A percentile compares a stretch with the other conserved stretches of the same genome.
These are phyloP conservation scores for Colletotrichum musae DNA, from an alignment of 2,329 filamentous ascomycete genomes.

Conservation along the genomic window DNA sequence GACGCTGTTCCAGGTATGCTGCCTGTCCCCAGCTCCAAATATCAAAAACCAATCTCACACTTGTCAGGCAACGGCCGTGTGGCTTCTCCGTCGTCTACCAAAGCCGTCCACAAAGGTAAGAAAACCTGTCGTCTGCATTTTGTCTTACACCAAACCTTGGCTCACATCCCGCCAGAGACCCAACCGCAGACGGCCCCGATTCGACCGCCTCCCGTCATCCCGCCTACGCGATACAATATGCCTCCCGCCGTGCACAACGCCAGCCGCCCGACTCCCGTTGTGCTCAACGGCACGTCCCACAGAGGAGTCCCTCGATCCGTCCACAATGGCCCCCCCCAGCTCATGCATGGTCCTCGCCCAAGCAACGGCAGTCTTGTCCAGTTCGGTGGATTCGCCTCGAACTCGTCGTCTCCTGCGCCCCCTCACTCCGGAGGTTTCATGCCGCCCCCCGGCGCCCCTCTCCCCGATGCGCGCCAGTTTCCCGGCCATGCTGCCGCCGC, in stretches of 20 bases:
- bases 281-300: conserved; percentile 52
- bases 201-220: conserved; percentile 50
- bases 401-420: conserved; percentile 70
- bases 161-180: conserved; percentile 25
- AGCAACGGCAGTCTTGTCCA: conserved; percentile 68
- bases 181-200: conserved; percentile 11
- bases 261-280: conserved; percentile 46
- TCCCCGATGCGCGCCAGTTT: conserved; percentile 51
- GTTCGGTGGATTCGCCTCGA: conserved; percentile 70
- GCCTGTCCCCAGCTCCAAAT: background rate
- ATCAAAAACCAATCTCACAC: conserved; percentile 2
- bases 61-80: background rate
- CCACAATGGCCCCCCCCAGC: conserved; percentile 52
- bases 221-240: conserved; percentile 58
- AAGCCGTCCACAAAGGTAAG: conserved; percentile 7
- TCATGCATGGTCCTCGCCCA: conserved; percentile 65
- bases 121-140: background rate
- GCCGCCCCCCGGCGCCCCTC: conserved; percentile 62
- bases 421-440: conserved; percentile 64
- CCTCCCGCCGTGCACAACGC: conserved; percentile 46
- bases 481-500: conserved; percentile 42
- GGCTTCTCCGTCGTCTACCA: conserved; percentile 4
- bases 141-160: background rate
- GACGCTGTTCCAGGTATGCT: conserved; percentile 27
- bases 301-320: conserved; percentile 50